Evolutionary conservation across 2,329 filamentous ascomycete genomes (phyloP).

Genomic region (Exutisphaerella laricina): DNA sequence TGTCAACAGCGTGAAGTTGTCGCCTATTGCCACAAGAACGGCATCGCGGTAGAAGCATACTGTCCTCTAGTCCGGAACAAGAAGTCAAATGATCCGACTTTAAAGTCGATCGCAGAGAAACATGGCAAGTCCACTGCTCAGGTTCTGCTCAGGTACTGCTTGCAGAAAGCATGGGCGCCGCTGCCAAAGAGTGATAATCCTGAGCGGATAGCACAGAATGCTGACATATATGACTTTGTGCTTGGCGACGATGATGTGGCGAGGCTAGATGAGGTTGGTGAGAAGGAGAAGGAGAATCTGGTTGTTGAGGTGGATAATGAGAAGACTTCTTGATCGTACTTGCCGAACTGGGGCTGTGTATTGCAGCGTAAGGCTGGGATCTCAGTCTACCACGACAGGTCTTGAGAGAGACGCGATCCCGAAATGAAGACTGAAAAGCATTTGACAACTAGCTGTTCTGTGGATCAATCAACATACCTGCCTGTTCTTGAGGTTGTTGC

Average conservation of each 20-base stretch:
- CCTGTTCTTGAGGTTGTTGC: no score
- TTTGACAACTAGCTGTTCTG: no score
- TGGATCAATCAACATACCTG: no score
- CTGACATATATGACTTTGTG: conserved; percentile 56
- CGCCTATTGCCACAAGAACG: conserved; percentile 53
- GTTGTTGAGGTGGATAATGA: conserved; percentile 32
- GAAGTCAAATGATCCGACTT: conserved; percentile 62
- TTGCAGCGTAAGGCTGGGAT: neutral
- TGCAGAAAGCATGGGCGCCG: conserved; percentile 69
- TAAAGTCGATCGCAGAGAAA: conserved; percentile 63
- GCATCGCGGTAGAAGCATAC: conserved; percentile 59
- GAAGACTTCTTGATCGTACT: conserved; percentile 4
- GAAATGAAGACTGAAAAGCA: no score
- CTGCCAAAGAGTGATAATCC: conserved; percentile 69
- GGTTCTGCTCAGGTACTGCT: conserved; percentile 71
- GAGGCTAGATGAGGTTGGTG: conserved; percentile 47
- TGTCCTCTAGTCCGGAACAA: conserved; percentile 64
- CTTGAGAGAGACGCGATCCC: no score
- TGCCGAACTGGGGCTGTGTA: neutral
- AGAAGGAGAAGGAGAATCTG: conserved; percentile 29
- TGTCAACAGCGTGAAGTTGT: conserved; percentile 58
- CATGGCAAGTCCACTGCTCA: conserved; percentile 70
- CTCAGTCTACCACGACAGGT: no score
- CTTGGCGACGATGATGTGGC: conserved; percentile 54
- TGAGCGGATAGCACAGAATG: conserved; percentile 61